Base-by-base conservation (phyloP, 108 stramenopile genomes). In the Cyclotella baltica region DNA sequence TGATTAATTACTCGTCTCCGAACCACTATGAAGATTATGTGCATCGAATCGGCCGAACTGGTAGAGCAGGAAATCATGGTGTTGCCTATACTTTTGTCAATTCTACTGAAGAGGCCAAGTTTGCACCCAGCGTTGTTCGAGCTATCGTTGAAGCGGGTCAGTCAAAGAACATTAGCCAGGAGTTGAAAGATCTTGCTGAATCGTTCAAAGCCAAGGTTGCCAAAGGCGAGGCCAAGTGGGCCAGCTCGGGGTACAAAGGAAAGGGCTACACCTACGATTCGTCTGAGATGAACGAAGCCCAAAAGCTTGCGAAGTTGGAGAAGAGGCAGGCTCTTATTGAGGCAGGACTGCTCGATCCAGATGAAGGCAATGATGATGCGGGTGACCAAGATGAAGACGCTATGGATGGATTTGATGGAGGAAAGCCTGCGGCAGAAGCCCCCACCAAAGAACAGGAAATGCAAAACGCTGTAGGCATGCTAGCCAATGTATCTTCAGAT, bases 1-100 rank as follows among this genome's bases (percentile, higher is more conserved):
- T 99, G 48, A 87, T 99, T 66, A 99, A 99, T 84, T 99, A 95
- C 77, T 93, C 95, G 10, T 88, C 94, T 46, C 99, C 99, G 4
- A 99, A 98, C 73, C 99, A 99, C 75, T 67, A 99, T 20, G 99
- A 99, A 83, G 98, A 98, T 55, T 99, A 98, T 75, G 98, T 99
- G 3, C 99, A 99, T 77, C 93, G 98, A 27, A 96, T 98, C 4
- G 99, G 99, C 9, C 72, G 99, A 27, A 99, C 99, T 30, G 99
- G 99, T 16, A 82, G 99, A 31, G 99, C 98, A 31, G 94, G 92
- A 11, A 89, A 96, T 19, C 86, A 87, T 51, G 99, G 99, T 30
- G 94, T 96, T 25, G 94, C 98, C 29, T 98, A 96, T 85, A 99
- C 99, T 1, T 94, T 99, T 73, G 91, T 99, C 29, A 93, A 94